Evolutionary conservation across 2,329 filamentous ascomycete species (phyloP).

Genomic region (Aspergillus neoniger): DNA sequence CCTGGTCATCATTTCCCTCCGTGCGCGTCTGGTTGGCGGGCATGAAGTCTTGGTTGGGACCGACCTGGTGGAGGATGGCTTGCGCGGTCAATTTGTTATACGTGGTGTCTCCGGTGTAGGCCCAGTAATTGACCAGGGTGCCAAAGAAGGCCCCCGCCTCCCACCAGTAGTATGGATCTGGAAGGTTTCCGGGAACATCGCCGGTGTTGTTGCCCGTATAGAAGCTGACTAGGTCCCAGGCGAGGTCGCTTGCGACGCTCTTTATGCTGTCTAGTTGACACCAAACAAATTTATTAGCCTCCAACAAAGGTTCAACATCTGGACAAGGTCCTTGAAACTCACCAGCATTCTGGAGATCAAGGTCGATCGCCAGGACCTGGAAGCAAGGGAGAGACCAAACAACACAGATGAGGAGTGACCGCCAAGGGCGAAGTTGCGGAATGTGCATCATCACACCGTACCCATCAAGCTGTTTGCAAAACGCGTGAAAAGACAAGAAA

Average conservation of each 20-base stretch:
- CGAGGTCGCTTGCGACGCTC: slow-evolving; percentile 45
- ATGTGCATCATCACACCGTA: too few species aligned
- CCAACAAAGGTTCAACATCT: not conserved
- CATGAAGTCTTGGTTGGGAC: slow-evolving; percentile 73
- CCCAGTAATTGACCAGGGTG: slow-evolving; percentile 76
- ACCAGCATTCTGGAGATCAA: slow-evolving; percentile 15
- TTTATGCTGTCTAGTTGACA: slow-evolving; percentile 37
- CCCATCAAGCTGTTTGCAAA: not conserved
- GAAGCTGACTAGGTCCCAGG: slow-evolving; percentile 52
- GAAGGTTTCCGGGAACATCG: slow-evolving; percentile 50
- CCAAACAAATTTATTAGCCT: not conserved
- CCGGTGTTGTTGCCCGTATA: slow-evolving; percentile 52
- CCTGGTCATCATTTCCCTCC: slow-evolving; percentile 56
- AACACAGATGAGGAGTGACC: not conserved
- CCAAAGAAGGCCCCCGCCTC: slow-evolving; percentile 68
- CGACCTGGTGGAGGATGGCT: slow-evolving; percentile 71
- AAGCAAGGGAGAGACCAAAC: not conserved
- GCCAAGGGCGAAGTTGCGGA: not conserved
- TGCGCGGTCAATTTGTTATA: slow-evolving; percentile 69
- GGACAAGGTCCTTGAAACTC: not conserved
- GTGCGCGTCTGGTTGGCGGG: slow-evolving; percentile 53
- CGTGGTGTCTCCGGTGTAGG: slow-evolving; percentile 69
- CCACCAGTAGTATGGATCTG: slow-evolving; percentile 61
- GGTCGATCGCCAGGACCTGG: slow-evolving; percentile 8
- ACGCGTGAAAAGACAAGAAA: not conserved